Conservation (phyloP, 2,329 filamentous ascomycete genomes). For the Alternaria infectoria region DNA sequence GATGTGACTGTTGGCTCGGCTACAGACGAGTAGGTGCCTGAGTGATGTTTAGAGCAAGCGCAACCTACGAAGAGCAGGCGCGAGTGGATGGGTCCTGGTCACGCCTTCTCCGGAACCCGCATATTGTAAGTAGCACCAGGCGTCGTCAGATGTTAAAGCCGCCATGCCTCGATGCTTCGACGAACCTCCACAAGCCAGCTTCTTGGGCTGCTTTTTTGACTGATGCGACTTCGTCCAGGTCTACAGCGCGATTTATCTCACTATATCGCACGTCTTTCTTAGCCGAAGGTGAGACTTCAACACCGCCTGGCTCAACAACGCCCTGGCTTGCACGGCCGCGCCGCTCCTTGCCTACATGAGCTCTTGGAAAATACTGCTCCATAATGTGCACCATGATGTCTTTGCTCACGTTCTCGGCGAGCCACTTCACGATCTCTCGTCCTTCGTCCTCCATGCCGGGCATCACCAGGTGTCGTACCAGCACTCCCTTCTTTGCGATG, state of each 20-base stretch:
- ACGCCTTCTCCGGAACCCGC: background rate
- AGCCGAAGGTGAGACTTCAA: conserved; percentile 26
- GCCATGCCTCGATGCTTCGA: conserved; percentile 66
- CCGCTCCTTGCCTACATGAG: conserved; percentile 76
- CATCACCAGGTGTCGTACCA: conserved; percentile 85
- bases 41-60: background rate
- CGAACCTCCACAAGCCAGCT: conserved; percentile 80
- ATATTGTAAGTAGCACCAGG: background rate
- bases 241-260: conserved; percentile 78
- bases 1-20: conserved; percentile 2
- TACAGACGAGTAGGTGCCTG: background rate
- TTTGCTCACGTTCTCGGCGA: conserved; percentile 73
- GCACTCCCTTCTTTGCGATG: conserved; percentile 76
- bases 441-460: conserved; percentile 78
- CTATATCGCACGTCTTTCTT: conserved; percentile 67
- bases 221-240: conserved; percentile 66
- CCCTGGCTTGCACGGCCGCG: conserved; percentile 34
- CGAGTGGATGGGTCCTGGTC: too few relatives aligned
- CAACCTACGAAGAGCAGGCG: background rate
- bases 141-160: conserved; percentile 57
- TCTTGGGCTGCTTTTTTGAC: conserved; percentile 72
- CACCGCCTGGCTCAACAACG: conserved; percentile 39
- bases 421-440: conserved; percentile 74
- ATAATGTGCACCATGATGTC: conserved; percentile 86
- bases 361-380: conserved; percentile 85